Percentiles rank a stretch among this genome's conserved stretches.
Conservation (phyloP, 2,329 filamentous ascomycete species). For the Colletotrichum euphorbiae region DNA sequence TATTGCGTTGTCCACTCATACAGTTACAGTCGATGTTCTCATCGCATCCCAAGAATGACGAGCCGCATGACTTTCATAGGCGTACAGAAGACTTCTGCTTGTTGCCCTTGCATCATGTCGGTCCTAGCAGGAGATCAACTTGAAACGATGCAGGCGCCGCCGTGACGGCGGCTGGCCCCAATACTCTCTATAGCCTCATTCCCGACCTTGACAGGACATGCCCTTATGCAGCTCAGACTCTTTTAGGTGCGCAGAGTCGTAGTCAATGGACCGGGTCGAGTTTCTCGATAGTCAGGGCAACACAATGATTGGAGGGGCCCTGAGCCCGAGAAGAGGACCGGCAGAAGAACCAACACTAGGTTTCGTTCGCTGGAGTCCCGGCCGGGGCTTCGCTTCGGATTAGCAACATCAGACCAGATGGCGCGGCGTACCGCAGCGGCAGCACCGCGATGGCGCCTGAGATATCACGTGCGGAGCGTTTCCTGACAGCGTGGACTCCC, state of each 20-base stretch:
- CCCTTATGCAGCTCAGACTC: constrained; percentile 27
- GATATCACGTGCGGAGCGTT: constrained; percentile 26
- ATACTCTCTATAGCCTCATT: background rate
- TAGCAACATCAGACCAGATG: constrained; percentile 37
- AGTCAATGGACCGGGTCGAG: constrained; percentile 18
- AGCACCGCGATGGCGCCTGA: constrained; percentile 14
- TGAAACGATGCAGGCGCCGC: constrained; percentile 40
- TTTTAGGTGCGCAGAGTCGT: constrained; percentile 7
- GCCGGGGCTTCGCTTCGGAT: constrained; percentile 33
- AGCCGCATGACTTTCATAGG: constrained; percentile 37
- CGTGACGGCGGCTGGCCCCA: constrained; percentile 25
- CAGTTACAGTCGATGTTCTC: constrained; percentile 3
- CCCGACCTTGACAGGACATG: constrained; percentile 13
- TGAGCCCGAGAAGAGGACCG: constrained; percentile 24
- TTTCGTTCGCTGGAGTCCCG: constrained; percentile 31
- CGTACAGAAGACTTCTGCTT: constrained; percentile 32
- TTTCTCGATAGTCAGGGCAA: constrained; percentile 34
- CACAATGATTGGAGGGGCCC: constrained; percentile 32
- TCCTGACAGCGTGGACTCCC: constrained; percentile 23
- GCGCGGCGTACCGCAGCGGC: constrained; percentile 23
- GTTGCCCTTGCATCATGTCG: constrained; percentile 35
- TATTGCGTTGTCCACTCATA: constrained; percentile 16
- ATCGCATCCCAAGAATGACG: background rate
- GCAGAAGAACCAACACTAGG: constrained; percentile 19
- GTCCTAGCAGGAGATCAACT: constrained; percentile 33